Conservation (phyloP, 345 rosid species). For the Rhodomyrtus tomentosa region DNA sequence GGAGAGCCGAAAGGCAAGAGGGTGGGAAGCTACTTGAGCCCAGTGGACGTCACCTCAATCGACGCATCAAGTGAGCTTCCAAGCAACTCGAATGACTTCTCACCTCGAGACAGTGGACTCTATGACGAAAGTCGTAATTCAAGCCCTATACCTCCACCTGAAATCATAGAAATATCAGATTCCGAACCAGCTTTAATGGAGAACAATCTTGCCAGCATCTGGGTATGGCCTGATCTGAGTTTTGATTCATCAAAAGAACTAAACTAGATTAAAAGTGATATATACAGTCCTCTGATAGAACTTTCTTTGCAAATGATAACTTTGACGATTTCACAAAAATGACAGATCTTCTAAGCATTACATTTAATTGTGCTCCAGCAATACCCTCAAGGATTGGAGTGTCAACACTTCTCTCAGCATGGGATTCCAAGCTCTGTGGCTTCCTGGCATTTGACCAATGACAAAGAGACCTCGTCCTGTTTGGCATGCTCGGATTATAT, state of each 20-base stretch:
- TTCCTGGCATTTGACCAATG: constrained; percentile 21
- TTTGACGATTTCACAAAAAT: neutral
- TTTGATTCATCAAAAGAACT: constrained; percentile 55
- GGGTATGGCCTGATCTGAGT: constrained; percentile 51
- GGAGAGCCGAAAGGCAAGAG: constrained; percentile 18
- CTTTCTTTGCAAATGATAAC: neutral
- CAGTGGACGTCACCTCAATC: constrained; percentile 16
- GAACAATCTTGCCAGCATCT: constrained; percentile 18
- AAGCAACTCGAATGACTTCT: constrained; percentile 19
- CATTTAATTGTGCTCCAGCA: neutral
- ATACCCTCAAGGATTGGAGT: constrained; percentile 19
- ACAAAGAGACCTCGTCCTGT: constrained; percentile 28
- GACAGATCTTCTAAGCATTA: neutral
- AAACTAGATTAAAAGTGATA: neutral
- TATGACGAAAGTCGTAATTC: constrained; percentile 15
- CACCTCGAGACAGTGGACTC: constrained; percentile 11
- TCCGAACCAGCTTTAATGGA: constrained; percentile 17
- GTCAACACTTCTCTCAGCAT: constrained; percentile 20
- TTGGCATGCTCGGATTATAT: constrained; percentile 36
- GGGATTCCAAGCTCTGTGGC: neutral
- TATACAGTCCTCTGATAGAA: neutral
- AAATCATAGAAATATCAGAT: constrained; percentile 9
- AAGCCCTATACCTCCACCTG: constrained; percentile 39
- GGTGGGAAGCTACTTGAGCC: constrained; percentile 23
- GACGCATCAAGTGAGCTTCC: constrained; percentile 23